phyloP scores from a whole-genome alignment of 495 filamentous ascomycete species.

The Annulohypoxylon maeteangense region DNA sequence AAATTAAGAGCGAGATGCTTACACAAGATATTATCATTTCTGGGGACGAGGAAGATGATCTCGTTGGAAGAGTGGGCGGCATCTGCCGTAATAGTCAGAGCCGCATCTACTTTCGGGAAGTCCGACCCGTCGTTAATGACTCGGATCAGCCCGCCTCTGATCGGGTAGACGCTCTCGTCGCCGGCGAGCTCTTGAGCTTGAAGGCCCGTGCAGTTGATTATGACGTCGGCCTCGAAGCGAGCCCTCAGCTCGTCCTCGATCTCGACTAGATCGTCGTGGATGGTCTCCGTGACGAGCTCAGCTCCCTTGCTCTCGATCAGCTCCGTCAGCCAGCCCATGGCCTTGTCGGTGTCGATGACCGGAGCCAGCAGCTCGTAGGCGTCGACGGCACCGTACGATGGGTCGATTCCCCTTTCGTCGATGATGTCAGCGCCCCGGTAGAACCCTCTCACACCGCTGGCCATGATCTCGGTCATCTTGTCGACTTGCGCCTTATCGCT shows the following conservation, averaged over 20 bases:
- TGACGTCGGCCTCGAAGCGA: slow-evolving; percentile 55
- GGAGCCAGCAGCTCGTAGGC: slow-evolving; percentile 61
- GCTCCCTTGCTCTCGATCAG: slow-evolving; percentile 61
- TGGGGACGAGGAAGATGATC: slow-evolving; percentile 63
- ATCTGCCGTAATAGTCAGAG: slow-evolving; percentile 55
- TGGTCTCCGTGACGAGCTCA: slow-evolving; percentile 51
- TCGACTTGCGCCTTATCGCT: slow-evolving; percentile 46
- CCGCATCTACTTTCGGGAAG: slow-evolving; percentile 59
- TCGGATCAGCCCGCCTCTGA: slow-evolving; percentile 60
- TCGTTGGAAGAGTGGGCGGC: slow-evolving; percentile 51
- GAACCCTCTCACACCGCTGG: slow-evolving; percentile 53
- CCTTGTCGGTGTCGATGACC: slow-evolving; percentile 63
- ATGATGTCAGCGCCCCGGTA: slow-evolving; percentile 51
- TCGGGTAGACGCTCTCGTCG: slow-evolving; percentile 55
- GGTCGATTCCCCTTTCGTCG: slow-evolving; percentile 50
- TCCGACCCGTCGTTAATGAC: slow-evolving; percentile 62
- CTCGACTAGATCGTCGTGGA: slow-evolving; percentile 53
- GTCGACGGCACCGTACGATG: slow-evolving; percentile 56
- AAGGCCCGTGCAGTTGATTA: slow-evolving; percentile 61
- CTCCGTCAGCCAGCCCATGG: slow-evolving; percentile 57
- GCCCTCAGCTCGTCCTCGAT: slow-evolving; percentile 53
- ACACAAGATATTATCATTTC: slow-evolving; percentile 61
- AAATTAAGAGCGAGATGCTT: slow-evolving; percentile 15
- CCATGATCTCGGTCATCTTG: slow-evolving; percentile 55
- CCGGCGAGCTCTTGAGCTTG: slow-evolving; percentile 49